A percentile compares a stretch with the other conserved stretches of the same genome.
phyloP scores from a whole-genome alignment of 2,329 filamentous ascomycete genomes.

The Neopestalotiopsis rosae region DNA sequence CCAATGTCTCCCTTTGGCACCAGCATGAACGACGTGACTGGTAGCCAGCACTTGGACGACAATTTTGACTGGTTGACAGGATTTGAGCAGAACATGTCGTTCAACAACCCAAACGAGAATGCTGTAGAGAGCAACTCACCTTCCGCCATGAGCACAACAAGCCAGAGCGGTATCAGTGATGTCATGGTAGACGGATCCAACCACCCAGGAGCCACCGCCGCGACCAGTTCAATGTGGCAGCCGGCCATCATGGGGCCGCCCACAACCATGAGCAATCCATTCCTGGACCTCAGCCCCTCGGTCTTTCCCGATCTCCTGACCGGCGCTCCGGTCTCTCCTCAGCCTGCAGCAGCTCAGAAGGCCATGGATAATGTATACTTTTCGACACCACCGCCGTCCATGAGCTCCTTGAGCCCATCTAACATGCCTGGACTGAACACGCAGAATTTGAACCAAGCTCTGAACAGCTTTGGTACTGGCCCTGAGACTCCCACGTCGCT shows the following conservation, averaged over 20 bases:
- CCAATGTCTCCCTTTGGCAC: slow-evolving; percentile 65
- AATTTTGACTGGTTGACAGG: slow-evolving; percentile 82
- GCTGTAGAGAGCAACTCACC: slow-evolving; percentile 93
- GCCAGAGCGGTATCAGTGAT: slow-evolving; percentile 89
- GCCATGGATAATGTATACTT: slow-evolving; percentile 77
- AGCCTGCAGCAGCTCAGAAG: slow-evolving; percentile 71
- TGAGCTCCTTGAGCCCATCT: slow-evolving; percentile 76
- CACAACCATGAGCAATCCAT: slow-evolving; percentile 67
- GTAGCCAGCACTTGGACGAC: slow-evolving; percentile 71
- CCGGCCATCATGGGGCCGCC: slow-evolving; percentile 72
- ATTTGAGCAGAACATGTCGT: slow-evolving; percentile 78
- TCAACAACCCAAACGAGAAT: slow-evolving; percentile 73
- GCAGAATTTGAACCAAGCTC: slow-evolving; percentile 68
- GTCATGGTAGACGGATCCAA: slow-evolving; percentile 85
- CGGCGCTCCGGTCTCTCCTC: slow-evolving; percentile 77
- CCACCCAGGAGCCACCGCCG: slow-evolving; percentile 59
- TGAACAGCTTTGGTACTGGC: slow-evolving; percentile 63
- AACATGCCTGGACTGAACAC: slow-evolving; percentile 68
- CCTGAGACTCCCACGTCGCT: slow-evolving; percentile 78
- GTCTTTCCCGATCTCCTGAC: slow-evolving; percentile 80
- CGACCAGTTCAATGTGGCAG: slow-evolving; percentile 70
- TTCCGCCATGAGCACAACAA: slow-evolving; percentile 93
- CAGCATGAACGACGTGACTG: slow-evolving; percentile 62
- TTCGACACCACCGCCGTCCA: slow-evolving; percentile 75
- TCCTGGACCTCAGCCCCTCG: slow-evolving; percentile 75